phyloP scores from a whole-genome alignment of 2,329 filamentous ascomycete species.

The Aspergillus sclerotialis region DNA sequence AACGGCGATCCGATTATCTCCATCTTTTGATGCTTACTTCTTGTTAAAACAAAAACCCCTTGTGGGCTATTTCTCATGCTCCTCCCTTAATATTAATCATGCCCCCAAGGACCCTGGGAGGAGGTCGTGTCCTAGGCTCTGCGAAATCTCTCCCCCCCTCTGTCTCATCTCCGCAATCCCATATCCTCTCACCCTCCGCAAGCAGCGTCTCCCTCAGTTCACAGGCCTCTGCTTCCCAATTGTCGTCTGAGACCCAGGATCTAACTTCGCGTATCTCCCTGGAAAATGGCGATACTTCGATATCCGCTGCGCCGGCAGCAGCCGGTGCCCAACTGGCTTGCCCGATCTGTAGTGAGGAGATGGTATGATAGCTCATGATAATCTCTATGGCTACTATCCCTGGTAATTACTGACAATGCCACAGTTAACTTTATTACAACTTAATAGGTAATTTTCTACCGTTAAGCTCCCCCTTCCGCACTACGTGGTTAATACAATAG shows the following conservation, averaged over 20 bases:
- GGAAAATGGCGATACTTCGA: conserved; percentile 49
- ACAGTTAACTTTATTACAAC: conserved; percentile 81
- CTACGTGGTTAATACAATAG: conserved; percentile 15
- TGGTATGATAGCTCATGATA: conserved; percentile 54
- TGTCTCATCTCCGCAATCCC: conserved; percentile 34
- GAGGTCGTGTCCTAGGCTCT: conserved; percentile 83
- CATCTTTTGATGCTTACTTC: no score
- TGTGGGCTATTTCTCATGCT: conserved; percentile 26
- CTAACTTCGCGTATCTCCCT: conserved; percentile 74
- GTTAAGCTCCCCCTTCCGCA: neutral
- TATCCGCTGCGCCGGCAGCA: conserved; percentile 44
- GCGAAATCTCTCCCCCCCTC: conserved; percentile 72
- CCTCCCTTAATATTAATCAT: conserved; percentile 45
- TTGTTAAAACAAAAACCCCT: no score
- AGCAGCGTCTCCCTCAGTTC: conserved; percentile 76
- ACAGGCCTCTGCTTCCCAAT: conserved; percentile 62
- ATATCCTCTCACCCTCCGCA: conserved; percentile 54
- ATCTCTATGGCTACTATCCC: conserved; percentile 1
- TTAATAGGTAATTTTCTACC: conserved; percentile 59
- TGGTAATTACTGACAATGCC: conserved; percentile 6
- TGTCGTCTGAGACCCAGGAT: conserved; percentile 68
- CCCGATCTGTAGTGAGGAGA: conserved; percentile 97
- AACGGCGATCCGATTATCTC: no score
- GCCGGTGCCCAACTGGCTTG: conserved; percentile 69
- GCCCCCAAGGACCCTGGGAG: conserved; percentile 81